These are phyloP conservation scores for Agrocybe chaxingu DNA, from an alignment of 768 basidiomycete genomes.

Conservation along the genomic window DNA sequence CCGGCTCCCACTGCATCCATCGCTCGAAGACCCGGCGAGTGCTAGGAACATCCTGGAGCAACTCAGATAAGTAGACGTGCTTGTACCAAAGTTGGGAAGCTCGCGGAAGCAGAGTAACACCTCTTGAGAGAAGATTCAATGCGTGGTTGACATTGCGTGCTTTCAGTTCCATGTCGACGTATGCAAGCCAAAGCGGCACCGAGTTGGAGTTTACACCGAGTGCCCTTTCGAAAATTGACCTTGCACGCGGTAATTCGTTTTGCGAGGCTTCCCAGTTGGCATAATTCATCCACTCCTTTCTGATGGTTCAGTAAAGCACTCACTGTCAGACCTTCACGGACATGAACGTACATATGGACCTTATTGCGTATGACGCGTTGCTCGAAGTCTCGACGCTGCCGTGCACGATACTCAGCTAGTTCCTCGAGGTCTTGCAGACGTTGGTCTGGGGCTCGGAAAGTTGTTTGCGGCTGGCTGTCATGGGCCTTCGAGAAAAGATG, in stretches of 20 bases:
- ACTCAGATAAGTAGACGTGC: conserved; percentile 97
- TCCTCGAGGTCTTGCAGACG: conserved; percentile 77
- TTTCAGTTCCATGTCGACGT: conserved; percentile 97
- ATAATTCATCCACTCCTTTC: not conserved
- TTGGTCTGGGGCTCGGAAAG: conserved; percentile 86
- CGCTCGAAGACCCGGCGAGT: conserved; percentile 97
- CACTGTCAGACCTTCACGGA: too few relatives aligned
- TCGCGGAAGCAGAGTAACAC: conserved; percentile 92
- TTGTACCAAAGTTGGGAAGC: conserved; percentile 99
- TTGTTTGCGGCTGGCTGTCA: conserved; percentile 82
- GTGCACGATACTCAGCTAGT: too few relatives aligned
- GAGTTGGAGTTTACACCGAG: conserved; percentile 91
- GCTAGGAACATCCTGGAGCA: conserved; percentile 93
- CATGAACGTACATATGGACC: too few relatives aligned
- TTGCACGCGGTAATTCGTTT: conserved; percentile 91
- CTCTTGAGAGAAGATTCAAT: conserved; percentile 94
- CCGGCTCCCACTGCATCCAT: conserved; percentile 99
- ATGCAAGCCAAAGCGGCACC: conserved; percentile 89
- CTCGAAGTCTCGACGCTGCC: too few relatives aligned
- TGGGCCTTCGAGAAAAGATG: conserved; percentile 57
- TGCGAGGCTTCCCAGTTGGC: conserved; percentile 68
- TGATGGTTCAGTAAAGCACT: conserved; percentile 31
- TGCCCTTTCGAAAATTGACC: conserved; percentile 95
- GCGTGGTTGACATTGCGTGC: conserved; percentile 96
- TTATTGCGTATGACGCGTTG: too few relatives aligned